phyloP scores from a whole-genome alignment of 2,329 filamentous ascomycete species.

The Claviceps humidiphila region DNA sequence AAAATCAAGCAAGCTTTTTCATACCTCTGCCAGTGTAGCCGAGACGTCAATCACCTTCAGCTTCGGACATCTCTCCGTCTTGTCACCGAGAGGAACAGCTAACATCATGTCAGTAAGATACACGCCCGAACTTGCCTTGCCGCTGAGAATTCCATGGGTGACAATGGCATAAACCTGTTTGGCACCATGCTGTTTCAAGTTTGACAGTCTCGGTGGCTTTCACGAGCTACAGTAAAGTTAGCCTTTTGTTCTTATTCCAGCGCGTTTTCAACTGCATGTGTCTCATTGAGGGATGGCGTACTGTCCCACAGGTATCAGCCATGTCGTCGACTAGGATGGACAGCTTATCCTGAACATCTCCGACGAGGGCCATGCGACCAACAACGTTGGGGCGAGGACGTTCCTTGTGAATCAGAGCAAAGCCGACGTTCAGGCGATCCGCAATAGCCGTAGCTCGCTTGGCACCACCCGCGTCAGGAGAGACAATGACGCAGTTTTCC shows the following conservation, averaged over 20 bases:
- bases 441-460: constrained; percentile 91
- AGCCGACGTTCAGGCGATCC: constrained; percentile 77
- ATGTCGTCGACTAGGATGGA: constrained; percentile 94
- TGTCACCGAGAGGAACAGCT: constrained; percentile 49
- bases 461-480: constrained; percentile 85
- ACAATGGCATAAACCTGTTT: constrained; percentile 87
- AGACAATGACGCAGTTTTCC: constrained; percentile 82
- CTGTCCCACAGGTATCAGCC: constrained; percentile 87
- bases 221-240: constrained; percentile 23
- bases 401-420: constrained; percentile 95
- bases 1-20: constrained; percentile 1
- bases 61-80: constrained; percentile 64
- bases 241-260: neutral
- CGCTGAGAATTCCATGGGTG: constrained; percentile 83
- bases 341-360: constrained; percentile 79
- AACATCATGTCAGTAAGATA: constrained; percentile 11
- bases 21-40: constrained; percentile 57
- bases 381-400: constrained; percentile 77
- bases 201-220: constrained; percentile 87
- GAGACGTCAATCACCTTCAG: constrained; percentile 88
- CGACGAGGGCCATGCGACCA: constrained; percentile 85
- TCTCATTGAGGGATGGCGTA: constrained; percentile 10
- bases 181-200: constrained; percentile 72
- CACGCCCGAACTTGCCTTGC: constrained; percentile 37
- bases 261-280: neutral